Evolutionary conservation across 805 yeast species (phyloP).

Genomic region (Teunomyces lycoperdinae): DNA sequence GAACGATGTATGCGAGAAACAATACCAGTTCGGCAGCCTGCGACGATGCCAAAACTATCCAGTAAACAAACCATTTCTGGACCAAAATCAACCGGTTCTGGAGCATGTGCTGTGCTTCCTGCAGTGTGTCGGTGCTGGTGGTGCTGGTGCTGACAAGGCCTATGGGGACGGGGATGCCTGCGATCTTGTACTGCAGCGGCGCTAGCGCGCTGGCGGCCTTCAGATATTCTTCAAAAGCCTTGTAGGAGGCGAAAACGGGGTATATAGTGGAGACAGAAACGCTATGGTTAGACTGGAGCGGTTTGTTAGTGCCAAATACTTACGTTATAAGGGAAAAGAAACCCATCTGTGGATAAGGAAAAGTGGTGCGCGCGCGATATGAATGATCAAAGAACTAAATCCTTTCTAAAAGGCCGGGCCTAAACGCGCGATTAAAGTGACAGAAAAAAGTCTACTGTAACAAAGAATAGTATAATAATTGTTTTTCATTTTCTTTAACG

Average conservation of each 20-base stretch:
- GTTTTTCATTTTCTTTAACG: no score
- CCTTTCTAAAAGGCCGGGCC: not conserved
- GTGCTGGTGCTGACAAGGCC: not conserved
- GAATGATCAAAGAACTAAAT: constrained; percentile 3
- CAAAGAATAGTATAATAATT: no score
- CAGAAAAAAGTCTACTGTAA: no score
- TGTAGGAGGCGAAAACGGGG: constrained; percentile 61
- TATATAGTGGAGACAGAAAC: constrained; percentile 45
- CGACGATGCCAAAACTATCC: constrained; percentile 58
- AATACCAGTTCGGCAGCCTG: constrained; percentile 40
- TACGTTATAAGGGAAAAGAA: constrained; percentile 7
- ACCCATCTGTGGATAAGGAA: constrained; percentile 3
- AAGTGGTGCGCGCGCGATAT: constrained; percentile 5
- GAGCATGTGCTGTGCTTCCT: constrained; percentile 10
- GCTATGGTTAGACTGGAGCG: constrained; percentile 16
- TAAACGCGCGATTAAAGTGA: no score
- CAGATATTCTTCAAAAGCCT: constrained; percentile 48
- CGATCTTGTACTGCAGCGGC: constrained; percentile 30
- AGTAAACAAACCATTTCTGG: constrained; percentile 49
- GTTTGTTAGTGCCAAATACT: not conserved
- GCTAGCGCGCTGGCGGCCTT: constrained; percentile 25
- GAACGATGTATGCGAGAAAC: constrained; percentile 47
- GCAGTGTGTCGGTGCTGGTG: constrained; percentile 5
- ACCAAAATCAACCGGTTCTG: constrained; percentile 24
- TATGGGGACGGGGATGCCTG: constrained; percentile 39